phyloP scores from a whole-genome alignment of 2,329 filamentous ascomycete species.

The Biscogniauxia marginata region DNA sequence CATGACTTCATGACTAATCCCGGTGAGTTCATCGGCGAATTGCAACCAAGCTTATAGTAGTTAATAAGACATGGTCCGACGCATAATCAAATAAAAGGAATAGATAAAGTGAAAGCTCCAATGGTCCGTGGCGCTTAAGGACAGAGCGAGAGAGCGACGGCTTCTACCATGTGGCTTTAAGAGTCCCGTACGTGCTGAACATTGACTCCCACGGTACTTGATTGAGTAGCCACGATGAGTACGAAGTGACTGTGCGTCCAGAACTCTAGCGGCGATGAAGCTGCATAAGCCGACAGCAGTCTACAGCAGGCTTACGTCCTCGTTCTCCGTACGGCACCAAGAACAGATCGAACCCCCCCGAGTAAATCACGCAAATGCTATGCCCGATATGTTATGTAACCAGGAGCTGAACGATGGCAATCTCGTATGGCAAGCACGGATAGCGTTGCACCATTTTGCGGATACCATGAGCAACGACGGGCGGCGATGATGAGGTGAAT shows the following conservation, averaged over 20 bases:
- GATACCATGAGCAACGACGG: slow-evolving; percentile 6
- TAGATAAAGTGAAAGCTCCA: slow-evolving; percentile 15
- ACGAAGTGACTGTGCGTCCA: background rate
- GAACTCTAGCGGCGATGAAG: background rate
- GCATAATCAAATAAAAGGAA: slow-evolving; percentile 14
- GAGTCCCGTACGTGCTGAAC: slow-evolving; percentile 18
- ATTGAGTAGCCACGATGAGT: background rate
- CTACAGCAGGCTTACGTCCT: background rate
- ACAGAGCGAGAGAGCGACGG: slow-evolving; percentile 11
- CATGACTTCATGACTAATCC: slow-evolving; percentile 17
- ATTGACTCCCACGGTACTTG: background rate
- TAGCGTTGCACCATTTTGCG: slow-evolving; percentile 5
- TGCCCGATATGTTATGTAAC: slow-evolving; percentile 14
- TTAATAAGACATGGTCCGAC: slow-evolving; percentile 15
- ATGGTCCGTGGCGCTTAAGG: slow-evolving; percentile 9
- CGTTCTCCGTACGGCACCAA: slow-evolving; percentile 14
- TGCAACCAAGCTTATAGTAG: slow-evolving; percentile 16
- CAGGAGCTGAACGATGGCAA: slow-evolving; percentile 11
- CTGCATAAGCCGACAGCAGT: background rate
- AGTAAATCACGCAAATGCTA: slow-evolving; percentile 15
- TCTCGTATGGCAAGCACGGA: slow-evolving; percentile 6
- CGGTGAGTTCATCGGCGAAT: slow-evolving; percentile 10
- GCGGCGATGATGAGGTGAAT: slow-evolving; percentile 10
- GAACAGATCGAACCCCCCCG: slow-evolving; percentile 7
- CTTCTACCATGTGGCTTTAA: slow-evolving; percentile 7